Evolutionary conservation across 371 early-diverging fungal species (phyloP).

Genomic region (Mucor mucedo): DNA sequence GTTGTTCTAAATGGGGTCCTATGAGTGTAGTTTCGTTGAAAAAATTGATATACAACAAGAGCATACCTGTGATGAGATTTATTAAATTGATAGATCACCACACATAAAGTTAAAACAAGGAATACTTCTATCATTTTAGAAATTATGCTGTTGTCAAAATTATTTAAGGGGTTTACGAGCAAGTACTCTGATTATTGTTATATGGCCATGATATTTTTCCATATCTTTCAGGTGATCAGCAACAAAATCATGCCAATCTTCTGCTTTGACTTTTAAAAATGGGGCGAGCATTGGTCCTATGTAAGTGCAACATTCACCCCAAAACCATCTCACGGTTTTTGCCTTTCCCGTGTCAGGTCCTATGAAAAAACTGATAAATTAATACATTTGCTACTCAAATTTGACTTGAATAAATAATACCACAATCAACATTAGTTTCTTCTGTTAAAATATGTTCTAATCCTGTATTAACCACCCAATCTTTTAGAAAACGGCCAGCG

Average conservation of each 20-base stretch:
- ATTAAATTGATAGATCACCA: no score
- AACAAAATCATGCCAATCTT: constrained; percentile 6
- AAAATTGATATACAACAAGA: no score
- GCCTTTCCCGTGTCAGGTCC: background rate
- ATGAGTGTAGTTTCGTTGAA: no score
- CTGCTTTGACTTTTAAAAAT: background rate
- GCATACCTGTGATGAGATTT: no score
- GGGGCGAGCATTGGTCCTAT: background rate
- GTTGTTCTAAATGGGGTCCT: no score
- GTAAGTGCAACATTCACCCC: background rate
- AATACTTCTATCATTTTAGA: no score
- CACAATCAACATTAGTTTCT: constrained; percentile 1
- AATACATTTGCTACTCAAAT: background rate
- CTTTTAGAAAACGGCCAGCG: constrained; percentile 1
- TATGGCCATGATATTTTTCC: constrained; percentile 9
- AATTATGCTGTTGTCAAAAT: no score
- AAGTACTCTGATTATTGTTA: constrained; percentile 3
- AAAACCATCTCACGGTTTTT: constrained; percentile 8
- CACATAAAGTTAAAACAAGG: no score
- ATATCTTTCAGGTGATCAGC: constrained; percentile 5
- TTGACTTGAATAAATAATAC: background rate
- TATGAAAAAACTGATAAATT: background rate
- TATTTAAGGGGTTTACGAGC: constrained; percentile 9
- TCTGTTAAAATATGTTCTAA: background rate
- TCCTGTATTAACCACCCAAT: constrained; percentile 6